Evolutionary conservation across 148 eudicot species (phyloP), one percentile per base, ranked within the genome.

Genomic region (Camellia lanceoleosa): DNA sequence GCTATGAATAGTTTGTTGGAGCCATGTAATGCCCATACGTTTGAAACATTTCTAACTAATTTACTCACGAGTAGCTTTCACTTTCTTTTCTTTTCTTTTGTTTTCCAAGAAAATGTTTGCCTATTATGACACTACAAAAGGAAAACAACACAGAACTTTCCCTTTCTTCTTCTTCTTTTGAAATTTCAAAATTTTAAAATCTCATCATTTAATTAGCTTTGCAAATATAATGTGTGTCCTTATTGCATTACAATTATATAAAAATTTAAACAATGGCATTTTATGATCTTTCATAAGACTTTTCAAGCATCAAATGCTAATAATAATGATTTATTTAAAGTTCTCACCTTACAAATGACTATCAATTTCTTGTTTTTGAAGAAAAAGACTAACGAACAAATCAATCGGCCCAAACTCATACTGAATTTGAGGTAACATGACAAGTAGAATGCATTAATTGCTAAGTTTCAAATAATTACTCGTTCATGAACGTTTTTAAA

Each of bases 41-140:
- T 61, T 76, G 8, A 19, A 78, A 20, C 66, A 68, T 68, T 78
- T 68, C 49, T 41, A 78, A 56, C 73, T 49, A 68, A 68, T 38
- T 16, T 47, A 49, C 20, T 43, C 60, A 66, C 15, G 15, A 18
- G 55, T 56, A 56, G 64, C 55, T 78, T 54, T 55, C 81, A 71
- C 5, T 12, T 68, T 44, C 38, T 71, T 71, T 71, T 56, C n/a
- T 3, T 8, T 44, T 73, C 42, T 13, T 20, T 51, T 8, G 7
- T 69, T 78, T 42, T 14, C 74, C 61, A 69, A 58, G 43, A 56
- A 69, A 68, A 58, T 18, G 66, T 38, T 59, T 78, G 42, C 67
- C 58, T 78, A 62, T 69, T 38, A 41, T 55, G 66, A 14, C 75
- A 42, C 42, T 54, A 15, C 74, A 69, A 56, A 58, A 56, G 58